Conservation (phyloP, 2,329 filamentous ascomycete species). For the Hypoxylon sp. region DNA sequence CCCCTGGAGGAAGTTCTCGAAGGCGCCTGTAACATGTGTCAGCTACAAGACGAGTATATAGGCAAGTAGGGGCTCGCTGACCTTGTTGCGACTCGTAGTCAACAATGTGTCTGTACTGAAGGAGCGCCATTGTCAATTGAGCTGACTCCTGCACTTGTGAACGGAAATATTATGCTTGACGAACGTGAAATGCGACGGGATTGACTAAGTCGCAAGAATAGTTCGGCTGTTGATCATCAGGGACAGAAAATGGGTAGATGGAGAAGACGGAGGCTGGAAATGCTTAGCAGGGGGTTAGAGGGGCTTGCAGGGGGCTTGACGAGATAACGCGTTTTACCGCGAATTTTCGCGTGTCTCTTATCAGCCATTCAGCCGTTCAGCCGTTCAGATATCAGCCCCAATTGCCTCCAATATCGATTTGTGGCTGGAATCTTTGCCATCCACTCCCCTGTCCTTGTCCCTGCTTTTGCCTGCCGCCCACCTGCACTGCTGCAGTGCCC, state of each 20-base stretch:
- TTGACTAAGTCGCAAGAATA: constrained; percentile 38
- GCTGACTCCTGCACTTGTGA: constrained; percentile 17
- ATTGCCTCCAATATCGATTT: background rate
- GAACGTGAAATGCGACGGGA: constrained; percentile 38
- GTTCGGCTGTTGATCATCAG: constrained; percentile 4
- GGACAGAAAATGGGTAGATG: constrained; percentile 2
- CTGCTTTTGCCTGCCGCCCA: no score
- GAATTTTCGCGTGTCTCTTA: constrained; percentile 42
- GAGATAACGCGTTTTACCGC: constrained; percentile 36
- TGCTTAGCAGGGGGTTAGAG: constrained; percentile 11
- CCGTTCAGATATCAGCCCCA: no score
- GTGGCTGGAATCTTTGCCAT: background rate
- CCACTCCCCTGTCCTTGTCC: background rate
- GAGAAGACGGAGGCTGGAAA: constrained; percentile 37
- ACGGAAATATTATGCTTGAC: constrained; percentile 33
- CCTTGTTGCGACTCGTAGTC: constrained; percentile 89
- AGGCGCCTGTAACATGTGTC: constrained; percentile 64
- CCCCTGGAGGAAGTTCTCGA: constrained; percentile 84
- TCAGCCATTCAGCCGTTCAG: no score
- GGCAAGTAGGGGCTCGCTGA: constrained; percentile 46
- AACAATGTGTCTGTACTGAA: constrained; percentile 78
- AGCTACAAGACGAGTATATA: constrained; percentile 33
- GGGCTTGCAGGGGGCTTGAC: background rate
- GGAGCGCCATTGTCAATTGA: constrained; percentile 75
- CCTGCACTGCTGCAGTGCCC: background rate